Conservation (phyloP, 176 grass and related monocot species). For the Carex kokanica region DNA sequence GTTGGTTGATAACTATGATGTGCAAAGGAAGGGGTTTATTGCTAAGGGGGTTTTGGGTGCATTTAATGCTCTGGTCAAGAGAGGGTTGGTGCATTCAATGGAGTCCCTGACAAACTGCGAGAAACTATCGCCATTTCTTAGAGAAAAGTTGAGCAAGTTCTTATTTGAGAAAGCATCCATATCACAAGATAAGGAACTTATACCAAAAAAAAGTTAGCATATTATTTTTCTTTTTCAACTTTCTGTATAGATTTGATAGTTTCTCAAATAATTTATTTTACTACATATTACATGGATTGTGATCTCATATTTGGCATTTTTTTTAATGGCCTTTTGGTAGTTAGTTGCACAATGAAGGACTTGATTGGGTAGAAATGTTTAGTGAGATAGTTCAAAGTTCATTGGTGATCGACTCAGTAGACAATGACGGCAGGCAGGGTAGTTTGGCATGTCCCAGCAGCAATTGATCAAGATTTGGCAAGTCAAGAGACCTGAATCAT, state of each 20-base stretch:
- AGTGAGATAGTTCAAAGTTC: neutral
- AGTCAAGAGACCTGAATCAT: neutral
- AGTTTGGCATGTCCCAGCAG: neutral
- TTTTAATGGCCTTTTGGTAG: neutral
- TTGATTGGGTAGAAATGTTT: neutral
- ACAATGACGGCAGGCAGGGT: neutral
- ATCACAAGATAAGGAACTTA: constrained; percentile 1
- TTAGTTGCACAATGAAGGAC: neutral
- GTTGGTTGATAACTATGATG: constrained; percentile 83
- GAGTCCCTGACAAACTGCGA: constrained; percentile 53
- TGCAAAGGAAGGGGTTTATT: constrained; percentile 46
- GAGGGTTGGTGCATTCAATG: constrained; percentile 57
- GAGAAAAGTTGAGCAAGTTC: constrained; percentile 46
- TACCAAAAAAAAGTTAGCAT: neutral
- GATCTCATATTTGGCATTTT: neutral
- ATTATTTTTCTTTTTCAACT: constrained; percentile 5
- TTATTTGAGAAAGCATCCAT: neutral
- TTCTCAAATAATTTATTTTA: neutral
- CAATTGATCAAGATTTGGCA: neutral
- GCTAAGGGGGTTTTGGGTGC: constrained; percentile 39
- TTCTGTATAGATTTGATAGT: constrained; percentile 10
- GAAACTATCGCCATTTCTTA: constrained; percentile 53
- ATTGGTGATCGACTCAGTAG: neutral
- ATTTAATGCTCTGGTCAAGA: constrained; percentile 47
- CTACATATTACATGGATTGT: neutral